Conservation (phyloP, 495 filamentous ascomycete species). For the Poronia punctata region DNA sequence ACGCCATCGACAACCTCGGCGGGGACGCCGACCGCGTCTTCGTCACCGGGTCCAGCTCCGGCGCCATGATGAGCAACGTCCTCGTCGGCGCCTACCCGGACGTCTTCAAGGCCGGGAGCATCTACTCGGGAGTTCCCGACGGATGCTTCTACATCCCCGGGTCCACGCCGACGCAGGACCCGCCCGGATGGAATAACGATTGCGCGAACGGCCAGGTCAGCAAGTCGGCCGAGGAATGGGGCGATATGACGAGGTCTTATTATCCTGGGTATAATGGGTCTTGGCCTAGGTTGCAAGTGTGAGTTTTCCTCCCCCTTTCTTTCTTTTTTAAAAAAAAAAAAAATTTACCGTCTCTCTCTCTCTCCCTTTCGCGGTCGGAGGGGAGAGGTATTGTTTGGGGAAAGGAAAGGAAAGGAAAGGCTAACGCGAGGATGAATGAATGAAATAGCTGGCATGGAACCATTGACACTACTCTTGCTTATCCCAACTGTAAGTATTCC, state of each 20-base stretch:
- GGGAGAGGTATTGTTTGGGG: too few relatives aligned
- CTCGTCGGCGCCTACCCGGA: conserved; percentile 44
- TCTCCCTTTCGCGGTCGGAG: too few relatives aligned
- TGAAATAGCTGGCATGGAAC: conserved; percentile 38
- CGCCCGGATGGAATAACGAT: conserved; percentile 40
- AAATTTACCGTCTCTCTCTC: too few relatives aligned
- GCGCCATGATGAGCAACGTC: conserved; percentile 53
- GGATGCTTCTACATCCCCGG: conserved; percentile 41
- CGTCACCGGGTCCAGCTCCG: conserved; percentile 45
- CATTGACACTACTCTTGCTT: conserved; percentile 34
- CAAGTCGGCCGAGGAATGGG: conserved; percentile 44
- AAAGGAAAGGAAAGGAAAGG: too few relatives aligned
- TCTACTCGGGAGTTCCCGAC: conserved; percentile 45
- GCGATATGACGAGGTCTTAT: conserved; percentile 37
- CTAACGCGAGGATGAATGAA: background rate
- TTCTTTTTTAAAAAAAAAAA: too few relatives aligned
- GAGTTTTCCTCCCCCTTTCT: conserved; percentile 13
- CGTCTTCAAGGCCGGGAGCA: conserved; percentile 42
- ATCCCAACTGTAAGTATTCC: conserved; percentile 28
- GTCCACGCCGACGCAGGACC: conserved; percentile 35
- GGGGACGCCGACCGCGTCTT: conserved; percentile 45
- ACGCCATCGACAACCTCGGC: conserved; percentile 41
- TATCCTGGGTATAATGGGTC: conserved; percentile 45
- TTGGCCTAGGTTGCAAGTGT: conserved; percentile 44
- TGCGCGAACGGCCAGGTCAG: conserved; percentile 40